These are phyloP conservation scores for Ciborinia camelliae DNA, from an alignment of 2,329 filamentous ascomycete genomes.

Conservation along the genomic window DNA sequence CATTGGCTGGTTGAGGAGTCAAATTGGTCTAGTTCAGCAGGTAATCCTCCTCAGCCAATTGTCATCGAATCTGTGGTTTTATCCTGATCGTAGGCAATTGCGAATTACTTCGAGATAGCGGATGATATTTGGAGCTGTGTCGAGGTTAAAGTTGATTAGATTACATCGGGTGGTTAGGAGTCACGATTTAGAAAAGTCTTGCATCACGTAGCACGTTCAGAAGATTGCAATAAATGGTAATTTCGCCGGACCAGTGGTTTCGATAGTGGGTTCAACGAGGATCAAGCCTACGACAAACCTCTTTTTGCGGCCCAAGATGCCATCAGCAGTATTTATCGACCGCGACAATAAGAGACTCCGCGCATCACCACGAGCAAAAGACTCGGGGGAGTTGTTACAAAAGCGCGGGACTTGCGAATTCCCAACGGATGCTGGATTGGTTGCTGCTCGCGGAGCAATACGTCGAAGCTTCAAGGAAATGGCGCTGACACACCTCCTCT, in stretches of 20 bases:
- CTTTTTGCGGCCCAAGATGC: conserved; percentile 94
- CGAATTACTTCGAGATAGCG: conserved; percentile 82
- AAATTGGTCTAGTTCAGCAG: conserved; percentile 8
- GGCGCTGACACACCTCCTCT: too few relatives aligned
- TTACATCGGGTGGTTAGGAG: too few relatives aligned
- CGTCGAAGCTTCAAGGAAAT: too few relatives aligned
- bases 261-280: conserved; percentile 90
- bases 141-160: too few relatives aligned
- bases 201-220: too few relatives aligned
- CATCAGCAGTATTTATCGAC: conserved; percentile 89
- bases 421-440: conserved; percentile 62
- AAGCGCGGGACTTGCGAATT: conserved; percentile 55
- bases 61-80: too few relatives aligned
- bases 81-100: too few relatives aligned
- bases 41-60: neutral
- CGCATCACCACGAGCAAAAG: conserved; percentile 29
- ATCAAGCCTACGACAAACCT: conserved; percentile 96
- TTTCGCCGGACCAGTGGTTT: conserved; percentile 88
- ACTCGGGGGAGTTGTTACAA: conserved; percentile 26
- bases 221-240: too few relatives aligned
- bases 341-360: conserved; percentile 50
- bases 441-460: too few relatives aligned
- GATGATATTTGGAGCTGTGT: conserved; percentile 91
- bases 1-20: neutral
- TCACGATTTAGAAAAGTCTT: too few relatives aligned